These are phyloP conservation scores for Amoebophrya sp. DNA, from an alignment of 169 alveolate genomes.

Conservation along the genomic window DNA sequence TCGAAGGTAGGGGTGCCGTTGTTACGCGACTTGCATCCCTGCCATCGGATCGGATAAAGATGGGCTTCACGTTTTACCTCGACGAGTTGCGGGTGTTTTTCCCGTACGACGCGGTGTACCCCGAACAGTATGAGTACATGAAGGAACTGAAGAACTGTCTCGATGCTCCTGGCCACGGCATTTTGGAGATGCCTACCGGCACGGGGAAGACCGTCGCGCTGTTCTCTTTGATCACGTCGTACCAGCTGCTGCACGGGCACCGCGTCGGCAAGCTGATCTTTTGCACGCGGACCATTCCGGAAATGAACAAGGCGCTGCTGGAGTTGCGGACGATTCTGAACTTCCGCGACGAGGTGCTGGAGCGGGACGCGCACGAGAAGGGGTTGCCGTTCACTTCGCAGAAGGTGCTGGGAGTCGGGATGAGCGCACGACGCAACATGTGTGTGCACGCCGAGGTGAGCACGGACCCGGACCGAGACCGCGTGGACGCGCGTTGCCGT, in stretches of 20 bases:
- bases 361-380: slow-evolving; percentile 26
- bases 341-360: slow-evolving; percentile 22
- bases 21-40: no score
- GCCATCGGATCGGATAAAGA: no score
- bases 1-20: no score
- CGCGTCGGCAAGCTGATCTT: slow-evolving; percentile 36
- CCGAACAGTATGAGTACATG: slow-evolving; percentile 83
- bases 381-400: slow-evolving; percentile 3
- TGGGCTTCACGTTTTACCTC: slow-evolving; percentile 40
- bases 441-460: slow-evolving; percentile 77
- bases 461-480: slow-evolving; percentile 63
- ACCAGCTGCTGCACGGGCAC: neutral
- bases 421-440: slow-evolving; percentile 73
- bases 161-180: slow-evolving; percentile 82
- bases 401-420: slow-evolving; percentile 63
- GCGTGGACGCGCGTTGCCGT: slow-evolving; percentile 70
- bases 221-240: slow-evolving; percentile 68
- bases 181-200: slow-evolving; percentile 92
- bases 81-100: slow-evolving; percentile 78
- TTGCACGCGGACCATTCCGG: slow-evolving; percentile 70
- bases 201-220: slow-evolving; percentile 91
- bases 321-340: slow-evolving; percentile 57
- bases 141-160: slow-evolving; percentile 63
- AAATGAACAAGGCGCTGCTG: slow-evolving; percentile 92
- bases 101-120: slow-evolving; percentile 80